These are phyloP conservation scores for Hypoxylon rickii DNA, from an alignment of 495 filamentous ascomycete genomes.

Conservation along the genomic window DNA sequence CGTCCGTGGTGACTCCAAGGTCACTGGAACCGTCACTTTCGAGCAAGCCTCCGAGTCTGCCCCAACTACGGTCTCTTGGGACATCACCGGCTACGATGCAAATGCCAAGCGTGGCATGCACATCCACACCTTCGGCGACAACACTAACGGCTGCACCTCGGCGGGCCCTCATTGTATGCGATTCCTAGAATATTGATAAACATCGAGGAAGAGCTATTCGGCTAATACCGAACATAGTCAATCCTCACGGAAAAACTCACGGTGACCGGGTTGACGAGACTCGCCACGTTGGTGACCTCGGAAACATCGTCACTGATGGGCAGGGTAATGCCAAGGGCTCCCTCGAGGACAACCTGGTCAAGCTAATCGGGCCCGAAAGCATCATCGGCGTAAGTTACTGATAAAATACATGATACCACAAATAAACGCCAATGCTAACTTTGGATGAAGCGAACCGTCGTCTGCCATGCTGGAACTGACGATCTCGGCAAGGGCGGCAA, in stretches of 20 bases:
- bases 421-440: conserved; percentile 11
- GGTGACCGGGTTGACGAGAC: conserved; percentile 79
- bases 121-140: conserved; percentile 98
- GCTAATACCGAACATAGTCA: conserved; percentile 64
- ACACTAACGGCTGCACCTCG: conserved; percentile 99
- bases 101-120: conserved; percentile 97
- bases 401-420: background rate
- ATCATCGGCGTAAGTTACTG: conserved; percentile 82
- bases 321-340: conserved; percentile 84
- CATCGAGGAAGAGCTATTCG: background rate
- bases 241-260: conserved; percentile 89
- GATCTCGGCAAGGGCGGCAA: conserved; percentile 89
- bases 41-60: conserved; percentile 81
- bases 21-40: conserved; percentile 91
- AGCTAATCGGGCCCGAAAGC: conserved; percentile 94
- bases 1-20: conserved; percentile 93
- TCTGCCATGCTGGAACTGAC: conserved; percentile 92
- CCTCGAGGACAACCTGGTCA: conserved; percentile 76
- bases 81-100: conserved; percentile 89
- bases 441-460: conserved; percentile 76
- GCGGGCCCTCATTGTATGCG: conserved; percentile 92
- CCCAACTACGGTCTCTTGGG: conserved; percentile 85
- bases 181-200: background rate
- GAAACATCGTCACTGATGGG: conserved; percentile 93
- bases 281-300: conserved; percentile 95